These are phyloP conservation scores for Candida ficus DNA, from an alignment of 805 yeast genomes.

Conservation along the genomic window DNA sequence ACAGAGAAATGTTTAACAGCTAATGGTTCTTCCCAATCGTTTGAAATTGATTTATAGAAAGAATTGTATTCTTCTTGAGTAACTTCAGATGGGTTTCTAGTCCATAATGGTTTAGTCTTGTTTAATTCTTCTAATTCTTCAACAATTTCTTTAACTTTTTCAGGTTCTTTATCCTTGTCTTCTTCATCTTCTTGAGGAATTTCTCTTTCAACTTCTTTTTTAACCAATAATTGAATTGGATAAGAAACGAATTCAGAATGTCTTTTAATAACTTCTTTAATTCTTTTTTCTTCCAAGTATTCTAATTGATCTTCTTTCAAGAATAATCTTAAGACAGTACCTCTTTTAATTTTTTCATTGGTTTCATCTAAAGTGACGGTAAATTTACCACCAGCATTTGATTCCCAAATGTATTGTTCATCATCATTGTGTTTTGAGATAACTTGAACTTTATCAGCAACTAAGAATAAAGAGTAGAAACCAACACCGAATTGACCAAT, in stretches of 20 bases:
- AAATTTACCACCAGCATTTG: slow-evolving; percentile 99
- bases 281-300: slow-evolving; percentile 98
- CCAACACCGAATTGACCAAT: slow-evolving; percentile 99
- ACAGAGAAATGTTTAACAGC: slow-evolving; percentile 99
- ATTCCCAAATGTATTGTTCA: slow-evolving; percentile 99
- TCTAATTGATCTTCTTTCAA: slow-evolving; percentile 98
- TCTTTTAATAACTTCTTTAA: slow-evolving; percentile 98
- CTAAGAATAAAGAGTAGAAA: slow-evolving; percentile 98
- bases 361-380: slow-evolving; percentile 87
- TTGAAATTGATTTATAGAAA: slow-evolving; percentile 97
- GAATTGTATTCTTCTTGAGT: slow-evolving; percentile 98
- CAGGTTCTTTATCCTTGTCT: slow-evolving; percentile 69
- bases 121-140: slow-evolving; percentile 97
- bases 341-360: slow-evolving; percentile 87
- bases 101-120: slow-evolving; percentile 99
- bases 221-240: slow-evolving; percentile 97
- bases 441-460: slow-evolving; percentile 98
- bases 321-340: slow-evolving; percentile 92
- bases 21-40: slow-evolving; percentile 99
- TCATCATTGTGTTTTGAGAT: slow-evolving; percentile 98
- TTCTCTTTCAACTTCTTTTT: slow-evolving; percentile 69
- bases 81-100: slow-evolving; percentile 96
- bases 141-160: slow-evolving; percentile 88
- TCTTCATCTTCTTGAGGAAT: slow-evolving; percentile 55
- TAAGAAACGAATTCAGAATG: slow-evolving; percentile 99